Evolutionary conservation across 2,329 filamentous ascomycete genomes (phyloP).

Genomic region (Penicillium sp.): DNA sequence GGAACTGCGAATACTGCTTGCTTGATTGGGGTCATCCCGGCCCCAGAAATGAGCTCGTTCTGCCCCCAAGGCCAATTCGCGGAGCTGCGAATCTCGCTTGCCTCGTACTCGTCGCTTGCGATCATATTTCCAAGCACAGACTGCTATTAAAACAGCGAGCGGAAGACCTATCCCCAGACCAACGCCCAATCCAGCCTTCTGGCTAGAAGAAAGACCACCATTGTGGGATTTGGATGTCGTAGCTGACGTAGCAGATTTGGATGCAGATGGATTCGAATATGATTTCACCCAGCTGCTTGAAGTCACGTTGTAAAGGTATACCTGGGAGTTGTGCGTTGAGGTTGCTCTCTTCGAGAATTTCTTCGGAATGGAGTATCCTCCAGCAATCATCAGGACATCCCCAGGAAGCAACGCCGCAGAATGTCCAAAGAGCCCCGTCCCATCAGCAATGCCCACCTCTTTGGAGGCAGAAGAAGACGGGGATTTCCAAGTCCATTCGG

Average conservation of each 20-base stretch:
- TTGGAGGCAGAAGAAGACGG: constrained; percentile 37
- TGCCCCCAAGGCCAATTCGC: constrained; percentile 56
- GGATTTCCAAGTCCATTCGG: constrained; percentile 50
- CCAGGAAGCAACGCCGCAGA: constrained; percentile 65
- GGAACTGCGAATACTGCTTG: constrained; percentile 41
- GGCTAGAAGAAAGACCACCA: constrained; percentile 35
- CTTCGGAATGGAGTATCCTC: constrained; percentile 59
- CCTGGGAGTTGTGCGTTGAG: constrained; percentile 45
- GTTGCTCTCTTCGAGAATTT: constrained; percentile 44
- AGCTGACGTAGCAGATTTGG: neutral
- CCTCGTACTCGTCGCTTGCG: constrained; percentile 50
- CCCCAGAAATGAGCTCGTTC: constrained; percentile 52
- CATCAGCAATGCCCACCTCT: constrained; percentile 46
- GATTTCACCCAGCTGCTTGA: constrained; percentile 62
- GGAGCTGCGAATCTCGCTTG: constrained; percentile 59
- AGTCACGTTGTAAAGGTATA: constrained; percentile 65
- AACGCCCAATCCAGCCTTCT: constrained; percentile 64
- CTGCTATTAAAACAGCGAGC: constrained; percentile 52
- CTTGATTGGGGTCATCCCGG: constrained; percentile 43
- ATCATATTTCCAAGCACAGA: constrained; percentile 56
- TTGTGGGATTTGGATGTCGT: constrained; percentile 15
- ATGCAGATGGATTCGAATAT: constrained; percentile 55
- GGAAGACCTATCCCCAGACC: constrained; percentile 68
- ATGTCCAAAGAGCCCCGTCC: constrained; percentile 63
- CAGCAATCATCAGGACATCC: constrained; percentile 64